Evolutionary conservation across 2,329 filamentous ascomycete genomes (phyloP), one percentile per base, ranked within the genome.

Genomic region (Fusarium drepaniforme): DNA sequence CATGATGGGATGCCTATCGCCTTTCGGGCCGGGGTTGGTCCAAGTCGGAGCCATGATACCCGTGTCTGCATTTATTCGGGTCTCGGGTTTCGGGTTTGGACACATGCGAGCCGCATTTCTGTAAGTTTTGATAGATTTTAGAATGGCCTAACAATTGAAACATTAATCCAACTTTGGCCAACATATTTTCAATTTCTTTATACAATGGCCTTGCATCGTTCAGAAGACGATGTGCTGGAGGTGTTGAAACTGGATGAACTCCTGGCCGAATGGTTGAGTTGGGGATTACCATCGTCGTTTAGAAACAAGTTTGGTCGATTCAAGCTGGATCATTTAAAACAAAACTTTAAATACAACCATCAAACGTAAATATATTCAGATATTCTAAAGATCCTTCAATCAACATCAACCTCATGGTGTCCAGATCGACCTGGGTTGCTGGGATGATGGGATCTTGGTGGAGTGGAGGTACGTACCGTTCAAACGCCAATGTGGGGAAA

Each of bases 41-140:
- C 11, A 53, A 53, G 28, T 33, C 49, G 49, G 38, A 38, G 37
- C 37, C 57, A 69, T 46, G 18, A 63, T 69, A 33, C 56, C 46
- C 23, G 25, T 44, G 37, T 56, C 42, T 61, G 59, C 33, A 56
- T 30, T 25, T 37, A 35, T 63, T 70, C 72, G 72, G 72, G 72
- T 74, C 63, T 70, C 73, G 73, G 33, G 33, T 35, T 35, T 35
- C 33, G 33, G 74, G 71, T 75, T 71, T 75, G 73, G 42, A 23
- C 12, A 4, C 25, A 15, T n/a, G 25, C 6, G 11, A 30, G 11
- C 18, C 5, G 28, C 7, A 53, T 53, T 18, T 33, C 9, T 53
- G 18, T 8, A n/a, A 53, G 28, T 33, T 12, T 53, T 21, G 18
- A 33, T 33, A 21, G 49, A n/a, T 33, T 15, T n/a, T 30, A 21